Conservation (phyloP, 306 rosid species). For the Mucuna pruriens region DNA sequence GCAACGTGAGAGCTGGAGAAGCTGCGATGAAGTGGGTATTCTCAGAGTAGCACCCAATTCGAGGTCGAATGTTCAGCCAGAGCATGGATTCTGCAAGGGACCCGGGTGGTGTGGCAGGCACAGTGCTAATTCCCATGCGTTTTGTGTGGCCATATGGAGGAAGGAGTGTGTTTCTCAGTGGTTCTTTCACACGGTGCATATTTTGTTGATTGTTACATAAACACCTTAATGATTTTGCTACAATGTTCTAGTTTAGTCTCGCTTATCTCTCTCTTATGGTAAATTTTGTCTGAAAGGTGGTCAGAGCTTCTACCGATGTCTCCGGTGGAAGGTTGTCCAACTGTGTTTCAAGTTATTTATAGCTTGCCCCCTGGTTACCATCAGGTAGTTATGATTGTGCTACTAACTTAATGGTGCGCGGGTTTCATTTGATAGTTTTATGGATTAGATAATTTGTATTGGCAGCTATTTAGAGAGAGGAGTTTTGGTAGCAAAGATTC, state of each 20-base stretch:
- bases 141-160: conserved; percentile 98
- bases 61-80: conserved; percentile 58
- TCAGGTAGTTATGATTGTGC: conserved; percentile 67
- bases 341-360: conserved; percentile 87
- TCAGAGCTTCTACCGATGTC: conserved; percentile 87
- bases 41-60: conserved; percentile 29
- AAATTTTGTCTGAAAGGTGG: conserved; percentile 65
- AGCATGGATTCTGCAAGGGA: conserved; percentile 75
- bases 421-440: background rate
- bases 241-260: conserved; percentile 26
- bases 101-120: conserved; percentile 54
- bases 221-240: background rate
- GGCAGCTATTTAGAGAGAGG: conserved; percentile 5
- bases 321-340: conserved; percentile 88
- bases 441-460: conserved; percentile 23
- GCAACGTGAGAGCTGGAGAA: conserved; percentile 40
- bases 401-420: background rate
- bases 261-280: background rate
- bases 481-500: background rate
- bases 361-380: conserved; percentile 83
- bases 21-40: conserved; percentile 46
- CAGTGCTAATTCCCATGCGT: conserved; percentile 82
- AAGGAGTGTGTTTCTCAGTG: conserved; percentile 75
- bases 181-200: conserved; percentile 83
- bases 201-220: conserved; percentile 17